A percentile compares a stretch with the other conserved stretches of the same genome.
phyloP scores from a whole-genome alignment of 1,284 basidiomycete genomes.

The Melampsora americana region DNA sequence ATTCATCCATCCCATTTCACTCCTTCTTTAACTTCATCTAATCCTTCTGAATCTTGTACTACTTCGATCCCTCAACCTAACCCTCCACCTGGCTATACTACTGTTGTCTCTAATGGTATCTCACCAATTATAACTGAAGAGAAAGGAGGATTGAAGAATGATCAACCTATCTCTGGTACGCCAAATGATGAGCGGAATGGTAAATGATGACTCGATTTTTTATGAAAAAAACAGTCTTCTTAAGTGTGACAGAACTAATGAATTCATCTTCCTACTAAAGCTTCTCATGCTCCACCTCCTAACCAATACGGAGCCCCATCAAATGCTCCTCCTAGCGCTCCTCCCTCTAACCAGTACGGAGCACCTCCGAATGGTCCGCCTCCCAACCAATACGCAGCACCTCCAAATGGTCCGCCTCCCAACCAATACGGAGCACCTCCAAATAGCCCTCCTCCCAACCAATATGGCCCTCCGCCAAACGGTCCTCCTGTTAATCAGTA shows the following conservation, averaged over 20 bases:
- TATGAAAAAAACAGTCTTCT: too few relatives aligned
- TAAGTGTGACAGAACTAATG: too few relatives aligned
- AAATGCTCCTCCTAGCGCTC: background rate
- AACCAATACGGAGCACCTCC: slow-evolving; percentile 20
- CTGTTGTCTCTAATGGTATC: background rate
- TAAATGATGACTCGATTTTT: too few relatives aligned
- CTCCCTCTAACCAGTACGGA: background rate
- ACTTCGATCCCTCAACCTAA: background rate
- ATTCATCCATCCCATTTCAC: slow-evolving; percentile 1
- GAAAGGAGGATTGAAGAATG: background rate
- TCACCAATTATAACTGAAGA: background rate
- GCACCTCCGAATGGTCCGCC: background rate
- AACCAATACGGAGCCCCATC: slow-evolving; percentile 18
- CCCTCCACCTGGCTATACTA: background rate
- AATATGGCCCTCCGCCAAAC: background rate
- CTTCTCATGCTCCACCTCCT: too few relatives aligned
- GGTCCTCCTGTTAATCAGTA: background rate
- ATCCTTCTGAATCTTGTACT: background rate
- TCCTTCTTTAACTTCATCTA: slow-evolving; percentile 1
- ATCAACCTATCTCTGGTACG: background rate
- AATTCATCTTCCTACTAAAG: too few relatives aligned
- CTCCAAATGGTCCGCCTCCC: background rate
- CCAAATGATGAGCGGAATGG: background rate
- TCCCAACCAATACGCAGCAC: background rate
- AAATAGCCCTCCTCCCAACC: background rate